Base-by-base conservation (phyloP, 495 filamentous ascomycete genomes). In the Copromyces sp. region DNA sequence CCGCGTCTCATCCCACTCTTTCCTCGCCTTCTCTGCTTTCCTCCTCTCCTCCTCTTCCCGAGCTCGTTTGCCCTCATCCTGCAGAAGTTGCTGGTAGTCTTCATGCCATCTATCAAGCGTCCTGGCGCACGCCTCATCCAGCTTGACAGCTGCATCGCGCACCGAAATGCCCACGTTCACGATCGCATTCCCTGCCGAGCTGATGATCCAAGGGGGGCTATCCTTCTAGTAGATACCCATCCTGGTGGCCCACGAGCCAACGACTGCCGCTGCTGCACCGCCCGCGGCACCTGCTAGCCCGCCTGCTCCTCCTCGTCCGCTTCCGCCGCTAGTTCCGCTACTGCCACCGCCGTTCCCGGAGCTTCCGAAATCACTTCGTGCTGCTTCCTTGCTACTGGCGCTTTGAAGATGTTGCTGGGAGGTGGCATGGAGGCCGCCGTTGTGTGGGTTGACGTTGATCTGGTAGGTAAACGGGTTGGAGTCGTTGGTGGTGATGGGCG, bases 381-480 rank as follows among this genome's bases (percentile, higher is more conserved):
- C 70, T 3, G 68, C 53, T 32, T 61, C 74, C 65, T 79, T 75
- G 68, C 65, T 47, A 9, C 20, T 69, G n/a, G 68, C 72, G 70
- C 24, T 74, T 37, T n/a, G 29, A 16, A 20, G 20, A 17, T 44
- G 68, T 37, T 35, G 70, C 7, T 68, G 72, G 8, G 42, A 29
- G 41, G 40, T 38, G 24, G 14, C 11, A 9, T 39, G 37, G 44
- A 68, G 32, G 53, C 42, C 32, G 35, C 3, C 9, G 65, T 69
- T 32, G 24, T 65, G 53, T 65, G 53, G 53, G 71, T 72, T 94
- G 41, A 98, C 86, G 32, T 93, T 86, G 78, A 99, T 97, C 73
- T 92, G 89, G 80, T 97, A 98, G 4, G 95, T 95, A 79, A 99
- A 99, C 0, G 96, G 94, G 78, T 98, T 98, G 68, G 90, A 85